Evolutionary conservation across 805 yeast species (phyloP), one percentile per base, ranked within the genome.

Genomic region (Ogataea allantospora): DNA sequence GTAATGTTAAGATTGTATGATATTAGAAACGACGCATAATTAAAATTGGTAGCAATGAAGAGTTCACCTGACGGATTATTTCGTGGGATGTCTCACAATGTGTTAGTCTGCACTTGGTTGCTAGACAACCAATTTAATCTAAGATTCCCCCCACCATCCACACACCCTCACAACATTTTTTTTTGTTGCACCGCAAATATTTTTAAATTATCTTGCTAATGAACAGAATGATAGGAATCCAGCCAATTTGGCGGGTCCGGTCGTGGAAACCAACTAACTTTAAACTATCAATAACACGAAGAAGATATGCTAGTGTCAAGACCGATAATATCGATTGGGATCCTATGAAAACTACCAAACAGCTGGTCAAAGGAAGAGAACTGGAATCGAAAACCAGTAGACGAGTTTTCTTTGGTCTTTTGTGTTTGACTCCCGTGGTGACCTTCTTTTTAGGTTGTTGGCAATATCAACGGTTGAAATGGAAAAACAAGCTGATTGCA

Each of bases 381-480:
- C 25, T 44, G 4, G 45, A 47, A 12, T 47, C 56, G 1, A 47
- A 43, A 15, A 47, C 39, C 8, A 39, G 58, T 10, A 51, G 61
- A 24, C 44, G 46, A 10, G 54, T 62, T 7, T 59, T 64, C 8
- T 52, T 65, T 33, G 58, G 53, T 0, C 51, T 77, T 13, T 50
- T 77, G 28, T 71, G 79, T 19, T 76, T 91, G 14, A 91, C 95
- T 82, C 99, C 99, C 0, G 70, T 88, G 1, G 71, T 88, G 2
- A 78, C 96, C 8, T 85, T 91, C 57, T 81, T 80, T 31, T 66
- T 93, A 29, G 99, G 98, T 2, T 75, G 88, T 39, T 93, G 99
- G 99, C 99, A 93, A 65, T 78, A 86, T 30, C 69, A 77, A 51
- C 71, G 99, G 47, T 65, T 93, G 33, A 70, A 76, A 43, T 93